A percentile compares a stretch with the other conserved stretches of the same genome.
Conservation (phyloP, 2,329 filamentous ascomycete genomes). For the Orbilia oligospora region DNA sequence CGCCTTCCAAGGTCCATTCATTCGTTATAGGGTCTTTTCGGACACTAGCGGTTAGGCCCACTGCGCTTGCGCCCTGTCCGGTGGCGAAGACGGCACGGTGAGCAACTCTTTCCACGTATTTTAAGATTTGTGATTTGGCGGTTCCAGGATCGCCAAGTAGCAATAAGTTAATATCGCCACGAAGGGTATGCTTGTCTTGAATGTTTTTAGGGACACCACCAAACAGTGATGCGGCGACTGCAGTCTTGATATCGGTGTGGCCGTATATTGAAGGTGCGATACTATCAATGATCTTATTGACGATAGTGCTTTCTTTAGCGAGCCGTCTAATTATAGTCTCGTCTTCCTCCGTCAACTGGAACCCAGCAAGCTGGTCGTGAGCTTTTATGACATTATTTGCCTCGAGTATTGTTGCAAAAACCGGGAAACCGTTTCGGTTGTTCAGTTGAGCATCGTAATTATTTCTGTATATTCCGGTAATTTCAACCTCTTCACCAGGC, state of each 20-base stretch:
- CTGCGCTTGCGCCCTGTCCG: conserved; percentile 94
- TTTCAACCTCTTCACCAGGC: conserved; percentile 96
- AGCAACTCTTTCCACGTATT: conserved; percentile 97
- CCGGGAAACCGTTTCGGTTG: conserved; percentile 98
- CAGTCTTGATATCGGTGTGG: conserved; percentile 96
- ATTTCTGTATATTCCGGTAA: conserved; percentile 97
- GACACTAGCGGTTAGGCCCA: conserved; percentile 96
- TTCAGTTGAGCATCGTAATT: conserved; percentile 98
- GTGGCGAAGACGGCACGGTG: conserved; percentile 98
- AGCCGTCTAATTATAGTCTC: conserved; percentile 90
- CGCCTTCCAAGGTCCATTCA: conserved; percentile 98
- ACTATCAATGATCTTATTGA: conserved; percentile 89
- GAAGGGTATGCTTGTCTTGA: conserved; percentile 88
- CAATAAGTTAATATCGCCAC: conserved; percentile 97
- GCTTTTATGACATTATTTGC: conserved; percentile 98
- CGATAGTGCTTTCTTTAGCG: conserved; percentile 88
- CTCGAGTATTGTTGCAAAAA: conserved; percentile 97
- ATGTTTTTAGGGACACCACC: conserved; percentile 93
- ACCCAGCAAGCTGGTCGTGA: conserved; percentile 96
- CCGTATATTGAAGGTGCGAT: conserved; percentile 98
- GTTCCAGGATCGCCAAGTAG: conserved; percentile 97
- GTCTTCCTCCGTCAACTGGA: conserved; percentile 94
- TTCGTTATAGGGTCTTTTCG: conserved; percentile 93
- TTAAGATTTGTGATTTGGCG: conserved; percentile 96
- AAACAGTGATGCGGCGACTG: conserved; percentile 92